Evolutionary conservation across 2,329 filamentous ascomycete species (phyloP).

Genomic region (Aspergillus spinulosporus): DNA sequence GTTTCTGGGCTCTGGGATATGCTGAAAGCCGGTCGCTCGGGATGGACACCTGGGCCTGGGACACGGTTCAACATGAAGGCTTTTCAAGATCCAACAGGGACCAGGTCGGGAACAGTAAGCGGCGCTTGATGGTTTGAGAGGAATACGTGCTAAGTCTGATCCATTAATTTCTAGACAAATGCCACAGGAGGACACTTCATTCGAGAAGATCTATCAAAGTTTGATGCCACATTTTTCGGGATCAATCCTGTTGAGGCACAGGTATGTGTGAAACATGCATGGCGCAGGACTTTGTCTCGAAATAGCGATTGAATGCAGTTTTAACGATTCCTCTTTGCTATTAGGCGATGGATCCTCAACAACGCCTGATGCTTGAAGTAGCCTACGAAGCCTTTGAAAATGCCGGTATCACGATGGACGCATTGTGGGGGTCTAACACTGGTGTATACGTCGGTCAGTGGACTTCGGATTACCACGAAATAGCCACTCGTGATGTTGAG

Average conservation of each 20-base stretch:
- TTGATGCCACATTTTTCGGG: constrained; percentile 11
- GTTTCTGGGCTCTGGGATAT: constrained; percentile 12
- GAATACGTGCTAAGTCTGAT: no score
- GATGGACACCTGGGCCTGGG: constrained; percentile 10
- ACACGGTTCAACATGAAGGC: constrained; percentile 14
- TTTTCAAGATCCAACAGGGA: constrained; percentile 11
- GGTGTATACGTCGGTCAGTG: constrained; percentile 9
- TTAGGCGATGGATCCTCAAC: constrained; percentile 14
- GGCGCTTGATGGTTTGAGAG: no score
- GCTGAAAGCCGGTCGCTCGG: constrained; percentile 9
- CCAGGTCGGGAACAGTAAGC: constrained; percentile 6
- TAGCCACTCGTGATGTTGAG: constrained; percentile 8
- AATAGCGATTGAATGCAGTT: background rate
- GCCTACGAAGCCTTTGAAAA: constrained; percentile 12
- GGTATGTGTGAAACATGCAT: background rate
- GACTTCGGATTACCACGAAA: constrained; percentile 12
- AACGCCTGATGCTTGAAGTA: constrained; percentile 8
- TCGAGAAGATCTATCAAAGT: constrained; percentile 6
- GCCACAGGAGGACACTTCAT: constrained; percentile 13
- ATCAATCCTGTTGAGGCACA: constrained; percentile 7
- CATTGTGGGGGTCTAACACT: constrained; percentile 8
- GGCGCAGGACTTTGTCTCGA: background rate
- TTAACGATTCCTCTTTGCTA: background rate
- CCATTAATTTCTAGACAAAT: background rate
- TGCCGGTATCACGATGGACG: constrained; percentile 10